These are phyloP conservation scores for Fomitopsis schrenkii DNA, from an alignment of 1,284 basidiomycete genomes.

Conservation along the genomic window DNA sequence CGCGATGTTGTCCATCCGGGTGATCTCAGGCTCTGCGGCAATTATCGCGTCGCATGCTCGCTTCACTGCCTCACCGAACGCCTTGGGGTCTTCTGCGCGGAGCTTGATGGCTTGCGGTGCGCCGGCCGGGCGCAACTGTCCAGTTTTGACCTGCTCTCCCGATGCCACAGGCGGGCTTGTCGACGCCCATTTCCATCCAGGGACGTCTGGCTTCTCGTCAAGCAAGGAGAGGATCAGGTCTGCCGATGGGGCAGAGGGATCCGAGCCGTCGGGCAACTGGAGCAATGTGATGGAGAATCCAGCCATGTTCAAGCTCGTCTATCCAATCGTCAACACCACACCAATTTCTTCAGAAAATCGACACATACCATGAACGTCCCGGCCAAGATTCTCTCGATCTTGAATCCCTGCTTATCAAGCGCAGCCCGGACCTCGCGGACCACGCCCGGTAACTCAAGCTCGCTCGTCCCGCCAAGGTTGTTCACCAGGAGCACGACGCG, in stretches of 20 bases:
- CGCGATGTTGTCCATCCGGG: slow-evolving; percentile 81
- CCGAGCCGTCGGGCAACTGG: slow-evolving; percentile 57
- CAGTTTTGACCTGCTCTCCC: slow-evolving; percentile 22
- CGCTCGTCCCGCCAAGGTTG: slow-evolving; percentile 82
- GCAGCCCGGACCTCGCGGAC: slow-evolving; percentile 56
- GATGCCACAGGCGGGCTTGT: slow-evolving; percentile 30
- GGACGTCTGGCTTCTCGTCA: slow-evolving; percentile 70
- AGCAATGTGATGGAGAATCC: slow-evolving; percentile 90
- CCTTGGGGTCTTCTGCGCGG: slow-evolving; percentile 37
- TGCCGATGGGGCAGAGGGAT: slow-evolving; percentile 33
- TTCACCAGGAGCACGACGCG: slow-evolving; percentile 70
- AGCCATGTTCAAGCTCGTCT: slow-evolving; percentile 93
- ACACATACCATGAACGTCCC: slow-evolving; percentile 80
- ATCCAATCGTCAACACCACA: background rate
- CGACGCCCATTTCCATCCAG: slow-evolving; percentile 83
- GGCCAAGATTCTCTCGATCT: slow-evolving; percentile 60
- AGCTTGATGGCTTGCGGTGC: slow-evolving; percentile 24
- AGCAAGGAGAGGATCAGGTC: slow-evolving; percentile 65
- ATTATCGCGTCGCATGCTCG: slow-evolving; percentile 71
- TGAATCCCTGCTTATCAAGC: slow-evolving; percentile 54
- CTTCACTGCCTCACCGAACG: slow-evolving; percentile 56
- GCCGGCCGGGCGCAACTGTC: slow-evolving; percentile 13
- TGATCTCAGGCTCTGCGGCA: slow-evolving; percentile 83
- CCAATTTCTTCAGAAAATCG: background rate
- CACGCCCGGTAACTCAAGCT: slow-evolving; percentile 79